These are phyloP conservation scores for Solanum etuberosum DNA, from an alignment of 257 asterid species.

Conservation along the genomic window DNA sequence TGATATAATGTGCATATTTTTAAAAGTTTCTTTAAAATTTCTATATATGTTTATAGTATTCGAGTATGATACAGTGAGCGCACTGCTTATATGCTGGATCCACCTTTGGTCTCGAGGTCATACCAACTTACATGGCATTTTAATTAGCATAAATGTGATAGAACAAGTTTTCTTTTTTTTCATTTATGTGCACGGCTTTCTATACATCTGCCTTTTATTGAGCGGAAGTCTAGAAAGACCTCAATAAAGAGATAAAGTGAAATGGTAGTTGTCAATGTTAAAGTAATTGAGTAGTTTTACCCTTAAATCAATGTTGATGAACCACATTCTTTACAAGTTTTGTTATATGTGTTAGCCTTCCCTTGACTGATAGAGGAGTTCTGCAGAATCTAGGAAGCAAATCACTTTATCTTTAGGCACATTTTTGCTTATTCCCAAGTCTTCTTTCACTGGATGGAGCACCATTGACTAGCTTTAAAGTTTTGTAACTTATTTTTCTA, in stretches of 20 bases:
- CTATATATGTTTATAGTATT: not conserved
- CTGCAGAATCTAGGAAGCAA: not conserved
- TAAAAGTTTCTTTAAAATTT: not conserved
- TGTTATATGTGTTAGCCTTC: not conserved
- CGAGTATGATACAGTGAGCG: not conserved
- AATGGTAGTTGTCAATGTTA: not conserved
- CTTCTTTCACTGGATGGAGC: not conserved
- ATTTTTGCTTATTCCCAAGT: not conserved
- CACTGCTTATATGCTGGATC: not conserved
- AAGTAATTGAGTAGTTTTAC: not conserved
- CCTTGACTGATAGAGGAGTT: not conserved
- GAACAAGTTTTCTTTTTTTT: not conserved
- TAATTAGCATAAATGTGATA: not conserved
- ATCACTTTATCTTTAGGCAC: not conserved
- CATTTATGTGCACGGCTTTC: not conserved
- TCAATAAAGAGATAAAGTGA: not conserved
- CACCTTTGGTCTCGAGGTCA: not conserved
- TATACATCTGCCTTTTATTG: not conserved
- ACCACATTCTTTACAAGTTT: not conserved
- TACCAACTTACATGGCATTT: not conserved
- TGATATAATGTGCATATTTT: not conserved
- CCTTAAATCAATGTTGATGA: not conserved
- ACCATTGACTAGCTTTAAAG: not conserved
- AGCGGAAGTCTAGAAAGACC: not conserved
- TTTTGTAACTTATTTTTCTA: not conserved